Evolutionary conservation across 805 yeast species (phyloP), one percentile per base, ranked within the genome.

Genomic region (Candida tibetensis): DNA sequence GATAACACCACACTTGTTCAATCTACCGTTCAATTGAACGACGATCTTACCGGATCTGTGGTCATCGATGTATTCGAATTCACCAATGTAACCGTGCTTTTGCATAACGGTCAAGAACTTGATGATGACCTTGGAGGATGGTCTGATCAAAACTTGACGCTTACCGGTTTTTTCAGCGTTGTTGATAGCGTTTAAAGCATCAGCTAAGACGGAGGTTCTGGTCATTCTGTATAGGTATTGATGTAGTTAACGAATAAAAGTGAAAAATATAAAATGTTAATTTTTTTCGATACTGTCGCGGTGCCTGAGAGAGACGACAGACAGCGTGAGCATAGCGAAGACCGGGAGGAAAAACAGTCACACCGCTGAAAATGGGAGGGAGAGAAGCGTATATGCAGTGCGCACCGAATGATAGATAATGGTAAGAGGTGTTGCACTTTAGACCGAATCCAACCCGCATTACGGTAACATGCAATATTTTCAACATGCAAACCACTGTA

Each of bases 1-100:
- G 71, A 90, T 90, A 49, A 91, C 98, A 79, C 98, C 98, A 69
- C 93, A 89, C 80, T 90, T 91, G 95, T 89, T 89, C 66, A 89
- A 81, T 57, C 63, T 57, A 46, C 64, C 63, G 52, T 51, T 58
- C 55, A 59, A 56, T 43, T 60, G 64, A 36, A 63, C 58, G 42
- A 53, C 58, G 34, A 54, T 55, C 66, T 66, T 63, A 45, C 69
- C 66, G 40, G 61, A 57, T 51, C 57, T 55, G 62, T 52, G 62
- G 58, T 61, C 62, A 40, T 58, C 64, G 37, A 60, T 57, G 61
- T 59, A 60, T 52, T 59, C 64, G 49, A 60, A 58, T 44, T 58
- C 64, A 38, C 62, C 62, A 41, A 60, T 59, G 62, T 60, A 60
- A 36, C 63, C 75, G 58, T 52, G 63, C 52, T 48, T 52, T 45